Base-by-base conservation (phyloP, 2,329 filamentous ascomycete species). In the Neonectria coccinea region DNA sequence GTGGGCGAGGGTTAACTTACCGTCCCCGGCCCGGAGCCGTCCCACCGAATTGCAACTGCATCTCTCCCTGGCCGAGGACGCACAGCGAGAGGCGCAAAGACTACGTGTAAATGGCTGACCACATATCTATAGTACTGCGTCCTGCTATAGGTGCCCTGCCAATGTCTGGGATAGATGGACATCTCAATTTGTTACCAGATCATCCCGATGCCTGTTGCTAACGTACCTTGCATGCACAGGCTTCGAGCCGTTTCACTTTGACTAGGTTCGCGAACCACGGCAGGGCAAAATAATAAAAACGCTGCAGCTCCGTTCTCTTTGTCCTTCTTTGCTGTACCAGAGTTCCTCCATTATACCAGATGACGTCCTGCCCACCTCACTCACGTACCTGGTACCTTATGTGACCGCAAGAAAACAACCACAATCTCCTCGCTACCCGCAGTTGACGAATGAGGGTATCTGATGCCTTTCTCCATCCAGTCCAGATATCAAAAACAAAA, bases 381-480 rank as follows among this genome's bases (percentile, higher is more conserved):
- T 41, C 14, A 18, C 16, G 39, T 41, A 41, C 39, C 39, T n/a
- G 3, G 39, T 41, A 36, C 33, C 33, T 36, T 29, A n/a, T 54
- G 33, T 60, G 50, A 65, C 59, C 50, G 64, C 48, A 69, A 69
- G 51, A 47, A 65, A 66, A 67, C 56, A 64, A 61, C 41, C 55
- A 64, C 53, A 67, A 67, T 65, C 57, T 63, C 52, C 64, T 69
- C 64, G 66, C 67, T 74, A 52, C 53, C 54, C 64, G 55, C 62
- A 20, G 39, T 20, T 39, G 39, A 70, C 67, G 66, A 68, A 67
- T 62, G 67, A 72, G 73, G 73, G 73, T 75, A 75, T 75, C 72
- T 72, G 67, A 71, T 75, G 72, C 71, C 66, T 64, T 70, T 60
- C 36, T 39, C 66, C 72, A 66, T 68, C 65, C 65, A 68, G 56